Evolutionary conservation across 2,329 filamentous ascomycete genomes (phyloP), one percentile per base, ranked within the genome.

Genomic region (Calycina herbarum): DNA sequence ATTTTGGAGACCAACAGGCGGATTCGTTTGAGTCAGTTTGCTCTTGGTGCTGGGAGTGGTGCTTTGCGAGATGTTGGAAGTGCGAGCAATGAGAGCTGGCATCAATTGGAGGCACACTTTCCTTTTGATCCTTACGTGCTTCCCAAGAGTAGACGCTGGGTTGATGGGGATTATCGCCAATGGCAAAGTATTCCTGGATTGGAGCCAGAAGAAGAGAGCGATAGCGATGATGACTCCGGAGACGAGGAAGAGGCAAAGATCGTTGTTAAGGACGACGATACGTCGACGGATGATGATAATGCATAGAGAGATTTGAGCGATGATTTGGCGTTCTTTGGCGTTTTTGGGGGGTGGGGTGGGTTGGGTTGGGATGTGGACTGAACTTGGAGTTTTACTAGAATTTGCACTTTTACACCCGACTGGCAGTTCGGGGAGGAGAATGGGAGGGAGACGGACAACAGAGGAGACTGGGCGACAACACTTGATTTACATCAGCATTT

Each of bases 111-210:
- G 72, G 91, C 93, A 0, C 97, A 96, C 77, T 99, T 98, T 74
- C 95, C 95, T 0, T 99, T 99, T 74, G 95, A 99, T 76, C 96
- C 96, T 2, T 99, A 98, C 77, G 90, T 94, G 73, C 82, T 99
- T 60, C 94, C 94, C 0, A 82, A 88, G 71, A 97, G 94, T 77
- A 93, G 91, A 78, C 85, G 88, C 66, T 98, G 95, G 96, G 80
- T 99, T 13, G 90, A 93, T 68, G 84, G 86, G 24, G 90, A 96
- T 75, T 97, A 97, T 74, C 84, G 94, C 35, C 83, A 89, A 61
- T 97, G 93, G 91, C 86, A 86, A 69, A 85, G 88, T 5, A 86
- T 96, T 42, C 87, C 88, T 0, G 92, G 91, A 0, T 78, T 93
- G 11, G 84, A 89, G 66, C 83, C 83, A 29, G 83, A 85, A 5